Evolutionary conservation across 2,329 filamentous ascomycete genomes (phyloP).

Genomic region (Phialocephala sp.): DNA sequence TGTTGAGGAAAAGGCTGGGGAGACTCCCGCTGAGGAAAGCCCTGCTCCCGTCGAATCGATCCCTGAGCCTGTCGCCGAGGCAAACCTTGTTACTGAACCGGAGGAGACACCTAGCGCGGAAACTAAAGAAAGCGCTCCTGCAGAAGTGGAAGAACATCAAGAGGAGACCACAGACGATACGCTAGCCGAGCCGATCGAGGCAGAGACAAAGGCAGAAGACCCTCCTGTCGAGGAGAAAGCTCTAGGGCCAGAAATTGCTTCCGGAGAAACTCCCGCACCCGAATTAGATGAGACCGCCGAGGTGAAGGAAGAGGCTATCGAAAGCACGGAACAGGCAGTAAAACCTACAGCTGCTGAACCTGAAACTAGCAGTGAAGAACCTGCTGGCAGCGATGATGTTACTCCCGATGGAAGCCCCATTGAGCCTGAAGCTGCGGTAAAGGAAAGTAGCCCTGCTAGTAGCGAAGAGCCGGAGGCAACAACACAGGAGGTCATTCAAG

Average conservation of each 20-base stretch:
- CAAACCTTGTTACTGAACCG: not conserved
- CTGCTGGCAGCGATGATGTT: not conserved
- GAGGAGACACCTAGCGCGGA: not conserved
- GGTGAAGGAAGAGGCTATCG: not conserved
- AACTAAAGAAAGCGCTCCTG: not conserved
- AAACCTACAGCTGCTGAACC: not conserved
- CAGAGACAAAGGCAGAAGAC: not conserved
- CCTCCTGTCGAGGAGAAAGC: not conserved
- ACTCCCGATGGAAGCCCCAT: not conserved
- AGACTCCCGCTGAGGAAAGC: not conserved
- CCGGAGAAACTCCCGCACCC: not conserved
- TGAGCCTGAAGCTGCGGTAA: not conserved
- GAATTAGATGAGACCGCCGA: not conserved
- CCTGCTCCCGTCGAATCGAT: not conserved
- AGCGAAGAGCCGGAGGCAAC: not conserved
- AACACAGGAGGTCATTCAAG: not conserved
- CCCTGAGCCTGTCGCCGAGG: not conserved
- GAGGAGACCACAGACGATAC: not conserved
- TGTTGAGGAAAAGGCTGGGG: not conserved
- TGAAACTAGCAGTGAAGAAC: constrained; percentile 1
- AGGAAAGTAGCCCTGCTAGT: not conserved
- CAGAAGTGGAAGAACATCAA: not conserved
- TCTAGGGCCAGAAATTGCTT: not conserved
- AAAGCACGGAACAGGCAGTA: not conserved
- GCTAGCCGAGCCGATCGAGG: not conserved